phyloP scores from a whole-genome alignment of 2,329 filamentous ascomycete species.

The Pseudogymnoascus pannorum region DNA sequence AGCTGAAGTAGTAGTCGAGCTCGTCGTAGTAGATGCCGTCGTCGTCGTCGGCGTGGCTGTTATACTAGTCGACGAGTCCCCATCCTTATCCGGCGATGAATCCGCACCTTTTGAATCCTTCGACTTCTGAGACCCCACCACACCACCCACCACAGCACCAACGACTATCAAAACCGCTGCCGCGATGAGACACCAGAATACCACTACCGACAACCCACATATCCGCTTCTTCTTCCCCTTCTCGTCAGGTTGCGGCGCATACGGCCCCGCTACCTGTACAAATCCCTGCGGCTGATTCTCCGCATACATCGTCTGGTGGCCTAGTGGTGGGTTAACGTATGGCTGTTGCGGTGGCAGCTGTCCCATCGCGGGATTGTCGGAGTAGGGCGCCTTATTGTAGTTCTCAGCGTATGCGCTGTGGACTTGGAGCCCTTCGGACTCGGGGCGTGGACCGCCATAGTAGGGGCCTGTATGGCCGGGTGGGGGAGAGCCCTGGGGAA shows the following conservation, averaged over 20 bases:
- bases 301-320: background rate
- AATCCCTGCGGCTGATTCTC: background rate
- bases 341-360: background rate
- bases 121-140: background rate
- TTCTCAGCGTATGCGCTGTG: background rate
- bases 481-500: background rate
- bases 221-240: background rate
- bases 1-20: background rate
- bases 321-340: background rate
- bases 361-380: background rate
- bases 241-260: background rate
- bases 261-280: background rate
- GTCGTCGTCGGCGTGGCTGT: background rate
- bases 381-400: background rate
- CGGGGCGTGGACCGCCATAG: background rate
- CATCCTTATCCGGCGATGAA: background rate
- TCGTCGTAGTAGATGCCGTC: background rate
- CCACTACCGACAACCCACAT: background rate
- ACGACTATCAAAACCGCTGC: background rate
- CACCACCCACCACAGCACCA: background rate
- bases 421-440: background rate
- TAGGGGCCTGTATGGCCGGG: background rate
- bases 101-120: background rate
- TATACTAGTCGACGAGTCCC: background rate
- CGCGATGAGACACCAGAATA: background rate